These are phyloP conservation scores for Coemansia sp. DNA, from an alignment of 192 early-diverging fungal species.

Conservation along the genomic window DNA sequence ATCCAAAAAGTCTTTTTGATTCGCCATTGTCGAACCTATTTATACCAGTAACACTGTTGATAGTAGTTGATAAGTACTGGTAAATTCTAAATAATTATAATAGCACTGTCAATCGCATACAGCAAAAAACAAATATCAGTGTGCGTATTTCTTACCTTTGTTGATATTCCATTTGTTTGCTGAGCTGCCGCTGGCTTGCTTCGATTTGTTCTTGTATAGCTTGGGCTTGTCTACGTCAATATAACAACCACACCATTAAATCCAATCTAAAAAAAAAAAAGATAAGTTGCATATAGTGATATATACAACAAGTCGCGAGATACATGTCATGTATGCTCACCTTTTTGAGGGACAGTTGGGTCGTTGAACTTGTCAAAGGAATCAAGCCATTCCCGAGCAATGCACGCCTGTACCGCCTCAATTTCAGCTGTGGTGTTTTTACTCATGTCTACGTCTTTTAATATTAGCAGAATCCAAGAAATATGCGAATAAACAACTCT, in stretches of 20 bases:
- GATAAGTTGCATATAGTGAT: not conserved
- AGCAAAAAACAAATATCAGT: too few species aligned
- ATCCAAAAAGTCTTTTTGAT: conserved; percentile 48
- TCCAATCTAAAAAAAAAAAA: not conserved
- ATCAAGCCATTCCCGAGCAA: conserved; percentile 49
- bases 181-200: not conserved
- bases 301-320: not conserved
- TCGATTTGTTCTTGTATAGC: conserved; percentile 24
- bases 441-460: conserved; percentile 17
- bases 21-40: conserved; percentile 49
- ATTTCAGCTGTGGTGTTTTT: not conserved
- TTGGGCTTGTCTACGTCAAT: conserved; percentile 30
- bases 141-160: too few species aligned
- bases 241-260: not conserved
- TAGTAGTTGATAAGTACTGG: not conserved
- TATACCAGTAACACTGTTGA: not conserved
- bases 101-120: not conserved
- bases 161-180: conserved; percentile 28
- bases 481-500: not conserved
- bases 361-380: conserved; percentile 30
- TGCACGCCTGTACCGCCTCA: conserved; percentile 29
- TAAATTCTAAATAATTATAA: not conserved
- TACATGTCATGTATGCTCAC: not conserved
- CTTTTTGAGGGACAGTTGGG: conserved; percentile 5
- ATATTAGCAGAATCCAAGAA: not conserved